Evolutionary conservation across 108 stramenopile species (phyloP), one percentile per base, ranked within the genome.

Genomic region (Skeletonema potamos): DNA sequence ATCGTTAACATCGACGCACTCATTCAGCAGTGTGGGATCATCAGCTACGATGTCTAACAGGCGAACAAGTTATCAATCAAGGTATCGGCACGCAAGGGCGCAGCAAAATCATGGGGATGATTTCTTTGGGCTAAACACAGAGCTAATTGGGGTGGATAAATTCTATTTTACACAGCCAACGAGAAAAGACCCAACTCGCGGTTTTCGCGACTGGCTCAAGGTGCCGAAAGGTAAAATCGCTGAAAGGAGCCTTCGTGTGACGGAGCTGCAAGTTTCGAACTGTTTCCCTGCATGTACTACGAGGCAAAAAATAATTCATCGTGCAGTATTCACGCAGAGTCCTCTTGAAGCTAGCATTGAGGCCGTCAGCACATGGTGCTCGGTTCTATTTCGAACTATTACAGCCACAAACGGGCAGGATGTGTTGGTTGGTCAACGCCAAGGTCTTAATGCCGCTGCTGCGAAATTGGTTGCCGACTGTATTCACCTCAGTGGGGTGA

Each of bases 391-490:
- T 65, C 81, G 92, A 41, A 93, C 95, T 39, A 84, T 87, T 17
- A 81, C 92, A 43, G 91, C 95, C 15, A 92, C 90, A 33, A 89
- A 90, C 62, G 94, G 94, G 18, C 77, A 66, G 33, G 79, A 85
- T 8, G 91, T 95, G n/a, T 73, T 90, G 20, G 87, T 70, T 60
- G 48, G 86, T 78, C 62, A 32, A 62, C 55, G 86, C 58, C 89
- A 88, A 54, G 89, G 93, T 20, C 87, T 94, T 28, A 91, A 88
- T n/a, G 87, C 85, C n/a, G 87, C 80, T 41, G 88, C 88, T 36
- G 90, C 91, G 11, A 93, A 91, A 65, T 86, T 93, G 57, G 86
- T 96, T 43, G 83, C 87, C 22, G 95, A 96, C 56, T 89, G 90
- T 33, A 87, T 96, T 57, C 92, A 93, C 74, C 81, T 82, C 22